phyloP scores from a whole-genome alignment of 2,329 filamentous ascomycete genomes.

The Aspergillus sp. region DNA sequence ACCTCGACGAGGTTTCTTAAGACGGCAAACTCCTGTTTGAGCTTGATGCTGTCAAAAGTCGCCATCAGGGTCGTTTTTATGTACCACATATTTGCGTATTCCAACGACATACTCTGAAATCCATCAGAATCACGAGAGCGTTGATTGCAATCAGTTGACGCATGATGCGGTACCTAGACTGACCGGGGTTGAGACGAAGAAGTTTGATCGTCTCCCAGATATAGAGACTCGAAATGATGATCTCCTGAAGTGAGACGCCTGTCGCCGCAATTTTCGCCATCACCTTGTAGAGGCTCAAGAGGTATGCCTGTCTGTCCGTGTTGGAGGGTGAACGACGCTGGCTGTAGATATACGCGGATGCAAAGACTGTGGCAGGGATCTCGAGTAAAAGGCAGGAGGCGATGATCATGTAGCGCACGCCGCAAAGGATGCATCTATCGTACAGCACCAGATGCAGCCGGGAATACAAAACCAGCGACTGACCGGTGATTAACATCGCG shows the following conservation, averaged over 20 bases:
- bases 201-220: slow-evolving; percentile 53
- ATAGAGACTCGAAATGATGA: slow-evolving; percentile 49
- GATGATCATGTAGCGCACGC: slow-evolving; percentile 58
- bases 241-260: slow-evolving; percentile 46
- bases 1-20: slow-evolving; percentile 46
- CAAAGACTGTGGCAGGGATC: slow-evolving; percentile 53
- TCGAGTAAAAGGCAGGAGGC: slow-evolving; percentile 54
- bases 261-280: slow-evolving; percentile 47
- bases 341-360: slow-evolving; percentile 38
- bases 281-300: slow-evolving; percentile 44
- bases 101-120: slow-evolving; percentile 40
- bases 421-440: slow-evolving; percentile 47
- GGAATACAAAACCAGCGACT: slow-evolving; percentile 61
- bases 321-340: slow-evolving; percentile 15
- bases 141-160: slow-evolving; percentile 48
- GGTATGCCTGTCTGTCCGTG: slow-evolving; percentile 15
- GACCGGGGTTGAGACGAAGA: slow-evolving; percentile 33
- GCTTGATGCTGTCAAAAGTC: slow-evolving; percentile 37
- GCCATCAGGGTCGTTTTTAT: slow-evolving; percentile 42
- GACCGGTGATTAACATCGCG: slow-evolving; percentile 58
- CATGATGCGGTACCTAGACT: slow-evolving; percentile 34
- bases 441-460: slow-evolving; percentile 59
- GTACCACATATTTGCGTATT: slow-evolving; percentile 40
- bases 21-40: slow-evolving; percentile 57
- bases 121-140: slow-evolving; percentile 46